Base-by-base conservation (phyloP, 306 rosid species). In the Betula pendula region DNA sequence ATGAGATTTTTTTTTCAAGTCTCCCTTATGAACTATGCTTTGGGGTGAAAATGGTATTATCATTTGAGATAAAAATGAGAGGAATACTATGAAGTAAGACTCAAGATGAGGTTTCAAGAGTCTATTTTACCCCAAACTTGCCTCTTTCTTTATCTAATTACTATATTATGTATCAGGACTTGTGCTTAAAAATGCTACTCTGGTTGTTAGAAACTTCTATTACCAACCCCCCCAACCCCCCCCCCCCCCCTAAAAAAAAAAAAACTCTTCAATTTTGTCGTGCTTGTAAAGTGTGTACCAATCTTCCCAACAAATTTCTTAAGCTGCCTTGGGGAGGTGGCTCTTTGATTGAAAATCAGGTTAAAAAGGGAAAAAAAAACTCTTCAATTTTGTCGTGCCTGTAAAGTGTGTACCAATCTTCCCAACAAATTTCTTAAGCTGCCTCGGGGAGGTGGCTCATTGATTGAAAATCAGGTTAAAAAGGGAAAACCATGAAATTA, bases 31-130 rank as follows among this genome's bases (percentile, higher is more conserved):
- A 33, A 15, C n/a, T 31, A 19, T 17, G 14, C 40, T 35, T 5
- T 38, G 9, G 47, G 70, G 47, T 66, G 70, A 3, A 38, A 17
- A 38, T 66, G 27, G 9, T 35, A 43, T n/a, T 35, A 42, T 71
- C 44, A 45, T 58, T 82, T 43, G 43, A 58, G 75, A 9, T 16
- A 78, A 72, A 73, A 43, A 17, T 31, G 72, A 38, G 40, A 66
- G 3, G 16, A 50, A 47, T 75, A 74, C 29, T 56, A 16, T 58
- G 76, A 62, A 75, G 20, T 33, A 25, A 45, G 49, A 19, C 60
- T 44, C 60, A 71, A n/a, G 74, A 60, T 40, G 56, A 24, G 19
- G 51, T 65, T 55, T 56, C 63, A 16, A 74, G 17, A 48, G 15
- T 5, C 16, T 33, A 35, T 67, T 20, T 16, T 67, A 67, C 71